Evolutionary conservation across 129 eudicot species (phyloP).

Genomic region (Apium graveolens): DNA sequence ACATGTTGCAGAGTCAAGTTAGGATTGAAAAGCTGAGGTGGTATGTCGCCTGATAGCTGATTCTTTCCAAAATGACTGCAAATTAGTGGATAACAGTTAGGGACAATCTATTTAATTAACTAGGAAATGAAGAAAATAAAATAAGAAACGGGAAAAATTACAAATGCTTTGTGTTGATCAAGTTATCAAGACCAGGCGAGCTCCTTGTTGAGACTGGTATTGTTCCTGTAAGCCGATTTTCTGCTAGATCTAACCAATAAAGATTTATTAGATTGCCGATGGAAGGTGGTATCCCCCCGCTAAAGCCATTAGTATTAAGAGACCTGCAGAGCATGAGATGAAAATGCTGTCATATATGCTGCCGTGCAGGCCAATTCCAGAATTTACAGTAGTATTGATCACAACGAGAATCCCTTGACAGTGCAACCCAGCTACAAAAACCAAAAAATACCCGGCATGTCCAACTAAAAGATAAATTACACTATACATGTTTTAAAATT

Average conservation of each 20-base stretch:
- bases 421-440: neutral
- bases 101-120: neutral
- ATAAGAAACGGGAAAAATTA: conserved; percentile 28
- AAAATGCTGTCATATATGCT: conserved; percentile 4
- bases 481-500: neutral
- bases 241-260: conserved; percentile 80
- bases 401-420: neutral
- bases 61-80: conserved; percentile 85
- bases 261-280: conserved; percentile 61
- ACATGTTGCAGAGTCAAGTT: conserved; percentile 69
- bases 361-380: neutral
- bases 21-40: conserved; percentile 51
- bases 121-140: neutral
- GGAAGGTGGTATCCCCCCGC: conserved; percentile 72
- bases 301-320: conserved; percentile 65
- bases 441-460: neutral
- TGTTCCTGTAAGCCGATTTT: conserved; percentile 60
- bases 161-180: conserved; percentile 72
- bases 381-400: neutral
- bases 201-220: conserved; percentile 70
- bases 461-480: neutral
- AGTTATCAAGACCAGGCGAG: conserved; percentile 76
- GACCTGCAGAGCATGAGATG: conserved; percentile 40
- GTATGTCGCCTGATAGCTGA: conserved; percentile 72
- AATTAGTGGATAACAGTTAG: conserved; percentile 5